Evolutionary conservation across 495 filamentous ascomycete species (phyloP), one percentile per base, ranked within the genome.

Genomic region (Podospora pseudopauciseta): DNA sequence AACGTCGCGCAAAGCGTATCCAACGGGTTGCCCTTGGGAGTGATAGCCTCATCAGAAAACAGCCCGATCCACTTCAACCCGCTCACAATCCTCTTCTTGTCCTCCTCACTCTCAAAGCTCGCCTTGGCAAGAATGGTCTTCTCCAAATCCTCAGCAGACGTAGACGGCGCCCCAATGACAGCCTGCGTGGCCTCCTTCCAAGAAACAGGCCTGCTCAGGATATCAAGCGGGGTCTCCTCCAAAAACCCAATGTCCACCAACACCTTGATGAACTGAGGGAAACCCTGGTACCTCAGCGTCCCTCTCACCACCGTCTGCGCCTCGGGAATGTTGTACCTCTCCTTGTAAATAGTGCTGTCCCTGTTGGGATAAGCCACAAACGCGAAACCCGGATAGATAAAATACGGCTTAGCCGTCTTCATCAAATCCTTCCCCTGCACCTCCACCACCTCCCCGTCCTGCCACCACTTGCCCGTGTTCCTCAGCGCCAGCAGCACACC

Each of bases 291-390:
- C 59, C 93, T 84, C 49, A 96, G 87, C 28, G 93, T 95, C 56
- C 90, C 92, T 70, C 80, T 77, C 72, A 91, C 81, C 77, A 92
- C 84, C 59, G 87, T 92, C 73, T 90, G 78, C 5, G 89, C 89
- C 79, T 97, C 94, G 66, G 94, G 94, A 74, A 97, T 97, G 74
- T 84, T 86, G 86, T 97, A 99, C 55, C 90, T 86, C 83, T 96
- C 91, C 69, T 87, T 88, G 86, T 91, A 98, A 19, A 88, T 84
- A 0, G 88, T 93, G 1, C 91, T 95, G 80, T 97, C 93, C 65
- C 94, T 85, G 86, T 97, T 97, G 13, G 92, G 92, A 78, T 98
- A 99, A 9, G 90, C 93, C 64, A 97, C 92, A 73, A 97, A 95
- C 27, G 91, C 89, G 74, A 88, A 97, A 39, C 93, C 82, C 20